These are phyloP conservation scores for Fusarium humuli DNA, from an alignment of 2,329 filamentous ascomycete species.

Conservation along the genomic window DNA sequence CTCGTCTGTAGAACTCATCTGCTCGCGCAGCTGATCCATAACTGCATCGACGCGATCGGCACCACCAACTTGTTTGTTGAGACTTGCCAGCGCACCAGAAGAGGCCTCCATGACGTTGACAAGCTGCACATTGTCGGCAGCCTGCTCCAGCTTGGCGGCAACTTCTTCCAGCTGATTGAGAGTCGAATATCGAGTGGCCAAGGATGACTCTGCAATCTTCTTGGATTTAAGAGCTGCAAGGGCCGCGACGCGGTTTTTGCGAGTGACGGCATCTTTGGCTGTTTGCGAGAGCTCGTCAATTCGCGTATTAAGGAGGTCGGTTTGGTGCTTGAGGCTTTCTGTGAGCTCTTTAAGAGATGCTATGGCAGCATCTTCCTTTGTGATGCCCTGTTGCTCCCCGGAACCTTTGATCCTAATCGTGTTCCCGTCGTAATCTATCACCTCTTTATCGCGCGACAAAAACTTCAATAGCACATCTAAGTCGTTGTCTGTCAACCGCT, in stretches of 20 bases:
- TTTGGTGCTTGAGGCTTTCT: constrained; percentile 78
- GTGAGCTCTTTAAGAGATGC: constrained; percentile 86
- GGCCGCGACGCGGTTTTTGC: constrained; percentile 80
- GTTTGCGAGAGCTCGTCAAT: constrained; percentile 72
- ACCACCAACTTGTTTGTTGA: constrained; percentile 84
- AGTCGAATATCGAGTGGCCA: constrained; percentile 77
- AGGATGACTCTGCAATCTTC: constrained; percentile 80
- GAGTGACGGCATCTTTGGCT: constrained; percentile 76
- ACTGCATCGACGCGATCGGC: constrained; percentile 80
- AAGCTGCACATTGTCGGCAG: constrained; percentile 84
- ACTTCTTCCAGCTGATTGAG: constrained; percentile 86
- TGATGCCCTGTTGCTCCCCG: constrained; percentile 66
- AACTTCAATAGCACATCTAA: constrained; percentile 77
- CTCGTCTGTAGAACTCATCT: constrained; percentile 87
- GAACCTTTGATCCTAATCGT: constrained; percentile 79
- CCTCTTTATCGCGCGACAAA: constrained; percentile 73
- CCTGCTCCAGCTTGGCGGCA: constrained; percentile 85
- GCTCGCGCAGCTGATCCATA: constrained; percentile 78
- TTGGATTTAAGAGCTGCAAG: constrained; percentile 83
- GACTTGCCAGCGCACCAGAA: constrained; percentile 74
- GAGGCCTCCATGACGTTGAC: constrained; percentile 86
- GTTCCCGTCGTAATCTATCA: constrained; percentile 70
- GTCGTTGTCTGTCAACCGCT: constrained; percentile 70
- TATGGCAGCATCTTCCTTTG: constrained; percentile 82
- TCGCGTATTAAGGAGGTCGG: constrained; percentile 73